Conservation (phyloP, 176 grass and related monocot genomes). For the Typha latifolia region DNA sequence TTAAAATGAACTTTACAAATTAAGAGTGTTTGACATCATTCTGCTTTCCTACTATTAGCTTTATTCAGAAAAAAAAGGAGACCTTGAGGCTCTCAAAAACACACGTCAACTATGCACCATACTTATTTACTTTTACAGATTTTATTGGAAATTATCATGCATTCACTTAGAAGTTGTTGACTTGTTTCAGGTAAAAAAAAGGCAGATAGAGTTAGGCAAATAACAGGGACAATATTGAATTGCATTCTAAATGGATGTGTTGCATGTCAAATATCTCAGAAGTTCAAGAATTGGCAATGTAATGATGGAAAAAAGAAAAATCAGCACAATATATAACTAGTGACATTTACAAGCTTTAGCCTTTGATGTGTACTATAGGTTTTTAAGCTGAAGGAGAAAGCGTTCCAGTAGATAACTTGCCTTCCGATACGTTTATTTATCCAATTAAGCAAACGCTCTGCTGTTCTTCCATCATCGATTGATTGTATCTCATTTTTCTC, state of each 20-base stretch:
- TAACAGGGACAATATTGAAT: neutral
- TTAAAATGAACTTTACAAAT: neutral
- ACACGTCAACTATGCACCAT: too few species aligned
- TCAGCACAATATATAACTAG: neutral
- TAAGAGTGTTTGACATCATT: too few species aligned
- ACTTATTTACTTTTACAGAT: too few species aligned
- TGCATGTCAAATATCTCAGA: neutral
- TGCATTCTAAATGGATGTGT: neutral
- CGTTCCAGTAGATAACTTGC: conserved; percentile 25
- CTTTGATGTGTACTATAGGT: neutral
- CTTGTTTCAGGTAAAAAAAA: too few species aligned
- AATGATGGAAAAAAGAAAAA: neutral
- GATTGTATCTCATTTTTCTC: conserved; percentile 67
- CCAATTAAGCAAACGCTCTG: conserved; percentile 78
- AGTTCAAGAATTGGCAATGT: neutral
- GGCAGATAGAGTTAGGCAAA: too few species aligned
- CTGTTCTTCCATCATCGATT: conserved; percentile 84
- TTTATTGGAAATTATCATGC: too few species aligned
- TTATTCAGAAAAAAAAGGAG: too few species aligned
- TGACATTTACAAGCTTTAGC: neutral
- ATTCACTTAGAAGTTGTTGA: too few species aligned
- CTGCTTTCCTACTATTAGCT: too few species aligned
- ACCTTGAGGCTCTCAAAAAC: too few species aligned
- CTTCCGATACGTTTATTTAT: conserved; percentile 85
- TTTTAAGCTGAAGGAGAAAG: conserved; percentile 19